Evolutionary conservation across 2,329 filamentous ascomycete genomes (phyloP).

Genomic region (Pseudocercospora crystallina): DNA sequence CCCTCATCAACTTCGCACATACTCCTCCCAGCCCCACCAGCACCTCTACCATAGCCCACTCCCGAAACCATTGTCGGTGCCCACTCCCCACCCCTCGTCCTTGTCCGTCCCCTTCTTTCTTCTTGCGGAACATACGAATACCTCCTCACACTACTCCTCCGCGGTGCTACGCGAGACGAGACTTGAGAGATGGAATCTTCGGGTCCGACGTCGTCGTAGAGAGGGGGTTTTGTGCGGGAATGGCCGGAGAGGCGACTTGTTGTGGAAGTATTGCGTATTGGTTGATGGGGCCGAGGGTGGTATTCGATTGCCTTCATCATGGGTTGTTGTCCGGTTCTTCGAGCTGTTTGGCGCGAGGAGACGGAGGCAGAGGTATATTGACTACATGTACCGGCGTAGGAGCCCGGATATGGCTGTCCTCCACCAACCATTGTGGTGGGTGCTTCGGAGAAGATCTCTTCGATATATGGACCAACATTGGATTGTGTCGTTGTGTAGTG

Average conservation of each 20-base stretch:
- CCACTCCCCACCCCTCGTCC: conserved; percentile 4
- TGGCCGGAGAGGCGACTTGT: neutral
- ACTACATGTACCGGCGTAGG: too few species aligned
- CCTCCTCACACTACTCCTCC: neutral
- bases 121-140: conserved; percentile 3
- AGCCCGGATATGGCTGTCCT: too few species aligned
- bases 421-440: too few species aligned
- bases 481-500: too few species aligned
- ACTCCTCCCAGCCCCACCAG: neutral
- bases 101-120: conserved; percentile 10
- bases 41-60: neutral
- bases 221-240: neutral
- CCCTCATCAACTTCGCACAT: neutral
- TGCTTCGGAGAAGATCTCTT: too few species aligned
- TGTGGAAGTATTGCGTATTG: neutral
- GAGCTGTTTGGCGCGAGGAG: too few species aligned
- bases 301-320: neutral
- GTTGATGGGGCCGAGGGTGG: neutral
- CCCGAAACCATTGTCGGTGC: neutral
- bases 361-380: too few species aligned
- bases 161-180: neutral
- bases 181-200: conserved; percentile 11
- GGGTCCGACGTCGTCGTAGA: neutral
- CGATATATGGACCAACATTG: too few species aligned
- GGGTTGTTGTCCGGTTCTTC: neutral